Percentiles rank a stretch among this genome's conserved stretches.
phyloP scores from a whole-genome alignment of 208 protist species.

The Trypanosoma congolense region DNA sequence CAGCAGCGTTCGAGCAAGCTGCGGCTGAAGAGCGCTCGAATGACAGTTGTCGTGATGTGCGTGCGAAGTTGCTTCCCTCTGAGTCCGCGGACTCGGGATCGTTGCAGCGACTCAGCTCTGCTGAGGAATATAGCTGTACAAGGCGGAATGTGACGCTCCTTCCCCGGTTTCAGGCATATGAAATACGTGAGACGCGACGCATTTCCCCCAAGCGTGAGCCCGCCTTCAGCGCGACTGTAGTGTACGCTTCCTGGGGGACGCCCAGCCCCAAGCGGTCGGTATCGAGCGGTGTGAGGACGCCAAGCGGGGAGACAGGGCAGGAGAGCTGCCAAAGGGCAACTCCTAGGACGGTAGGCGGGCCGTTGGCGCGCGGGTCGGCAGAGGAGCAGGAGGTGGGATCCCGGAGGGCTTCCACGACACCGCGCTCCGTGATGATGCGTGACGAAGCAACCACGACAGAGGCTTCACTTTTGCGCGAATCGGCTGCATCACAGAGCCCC shows the following conservation, averaged over 20 bases:
- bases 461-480: too few relatives aligned
- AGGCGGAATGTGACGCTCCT: background rate
- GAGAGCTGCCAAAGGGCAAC: too few relatives aligned
- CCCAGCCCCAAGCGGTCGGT: background rate
- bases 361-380: too few relatives aligned
- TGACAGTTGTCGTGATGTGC: background rate
- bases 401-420: too few relatives aligned
- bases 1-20: background rate
- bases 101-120: background rate
- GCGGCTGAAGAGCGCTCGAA: conserved; percentile 1
- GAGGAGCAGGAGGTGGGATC: too few relatives aligned
- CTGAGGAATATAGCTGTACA: background rate
- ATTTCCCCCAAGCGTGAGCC: background rate
- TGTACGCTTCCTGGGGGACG: background rate
- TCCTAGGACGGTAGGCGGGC: too few relatives aligned
- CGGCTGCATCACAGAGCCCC: too few relatives aligned
- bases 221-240: background rate
- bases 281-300: background rate
- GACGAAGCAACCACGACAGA: too few relatives aligned
- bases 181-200: background rate
- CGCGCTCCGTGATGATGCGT: too few relatives aligned
- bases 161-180: background rate
- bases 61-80: background rate
- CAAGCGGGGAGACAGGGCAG: background rate
- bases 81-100: background rate